Percentiles rank a stretch among this genome's conserved stretches.
Conservation (phyloP, 2,329 filamentous ascomycete species). For the Fusarium albidum region DNA sequence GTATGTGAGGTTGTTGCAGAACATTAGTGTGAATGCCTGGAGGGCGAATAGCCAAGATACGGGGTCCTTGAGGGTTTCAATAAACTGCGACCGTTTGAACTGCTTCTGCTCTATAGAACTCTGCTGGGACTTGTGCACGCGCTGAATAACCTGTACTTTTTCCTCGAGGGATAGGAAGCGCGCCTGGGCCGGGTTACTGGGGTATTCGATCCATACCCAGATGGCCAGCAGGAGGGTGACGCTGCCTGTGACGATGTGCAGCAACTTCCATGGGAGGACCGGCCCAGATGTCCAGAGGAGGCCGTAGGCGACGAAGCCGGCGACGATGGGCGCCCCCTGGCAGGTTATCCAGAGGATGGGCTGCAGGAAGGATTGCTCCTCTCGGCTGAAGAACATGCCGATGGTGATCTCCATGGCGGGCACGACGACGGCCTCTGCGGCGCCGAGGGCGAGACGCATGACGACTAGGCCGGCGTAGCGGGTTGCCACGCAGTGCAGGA, state of each 20-base stretch:
- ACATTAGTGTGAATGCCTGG: slow-evolving; percentile 45
- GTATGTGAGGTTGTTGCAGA: slow-evolving; percentile 50
- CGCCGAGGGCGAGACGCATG: slow-evolving; percentile 47
- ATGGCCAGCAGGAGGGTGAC: slow-evolving; percentile 46
- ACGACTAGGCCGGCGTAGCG: slow-evolving; percentile 48
- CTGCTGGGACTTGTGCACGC: slow-evolving; percentile 44
- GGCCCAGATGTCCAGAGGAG: slow-evolving; percentile 46
- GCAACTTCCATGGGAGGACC: slow-evolving; percentile 49
- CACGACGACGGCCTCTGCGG: slow-evolving; percentile 47
- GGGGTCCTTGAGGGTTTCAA: slow-evolving; percentile 41
- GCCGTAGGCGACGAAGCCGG: slow-evolving; percentile 51
- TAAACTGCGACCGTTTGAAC: slow-evolving; percentile 44
- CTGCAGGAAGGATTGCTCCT: slow-evolving; percentile 45
- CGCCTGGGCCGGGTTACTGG: slow-evolving; percentile 49
- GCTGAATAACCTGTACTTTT: slow-evolving; percentile 47
- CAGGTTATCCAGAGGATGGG: slow-evolving; percentile 46
- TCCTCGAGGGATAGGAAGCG: slow-evolving; percentile 51
- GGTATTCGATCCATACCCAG: slow-evolving; percentile 47
- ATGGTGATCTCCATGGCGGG: slow-evolving; percentile 52
- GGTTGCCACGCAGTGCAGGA: slow-evolving; percentile 48
- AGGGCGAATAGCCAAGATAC: slow-evolving; percentile 44
- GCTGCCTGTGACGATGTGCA: slow-evolving; percentile 49
- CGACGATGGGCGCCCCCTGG: slow-evolving; percentile 47
- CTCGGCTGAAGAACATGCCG: slow-evolving; percentile 49
- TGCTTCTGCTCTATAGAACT: slow-evolving; percentile 50